Evolutionary conservation across 495 filamentous ascomycete genomes (phyloP).

Genomic region (Geopyxis carbonaria): DNA sequence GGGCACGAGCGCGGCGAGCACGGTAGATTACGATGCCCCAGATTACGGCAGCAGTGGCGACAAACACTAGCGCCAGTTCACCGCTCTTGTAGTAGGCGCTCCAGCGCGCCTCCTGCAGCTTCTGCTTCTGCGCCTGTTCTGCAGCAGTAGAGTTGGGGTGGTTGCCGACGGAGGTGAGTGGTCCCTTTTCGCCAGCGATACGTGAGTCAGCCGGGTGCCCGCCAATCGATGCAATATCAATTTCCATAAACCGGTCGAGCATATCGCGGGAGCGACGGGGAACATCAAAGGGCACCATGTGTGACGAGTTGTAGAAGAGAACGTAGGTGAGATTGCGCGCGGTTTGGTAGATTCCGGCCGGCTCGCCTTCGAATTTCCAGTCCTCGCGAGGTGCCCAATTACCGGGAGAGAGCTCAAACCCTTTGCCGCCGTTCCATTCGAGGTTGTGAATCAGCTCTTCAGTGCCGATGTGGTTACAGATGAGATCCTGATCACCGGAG

Average conservation of each 20-base stretch:
- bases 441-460: slow-evolving; percentile 82
- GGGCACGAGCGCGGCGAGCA: slow-evolving; percentile 41
- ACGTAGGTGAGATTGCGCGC: slow-evolving; percentile 93
- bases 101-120: slow-evolving; percentile 75
- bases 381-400: slow-evolving; percentile 79
- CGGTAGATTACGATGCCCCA: slow-evolving; percentile 85
- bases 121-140: slow-evolving; percentile 51
- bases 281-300: slow-evolving; percentile 95
- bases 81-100: slow-evolving; percentile 82
- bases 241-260: slow-evolving; percentile 88
- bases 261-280: slow-evolving; percentile 80
- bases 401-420: slow-evolving; percentile 78
- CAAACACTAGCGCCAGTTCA: slow-evolving; percentile 73
- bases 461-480: slow-evolving; percentile 94
- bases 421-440: slow-evolving; percentile 75
- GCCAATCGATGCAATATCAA: slow-evolving; percentile 84
- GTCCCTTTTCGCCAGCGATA: slow-evolving; percentile 66
- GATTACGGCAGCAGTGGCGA: slow-evolving; percentile 53
- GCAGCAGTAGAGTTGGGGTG: slow-evolving; percentile 55
- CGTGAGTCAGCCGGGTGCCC: slow-evolving; percentile 65
- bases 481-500: slow-evolving; percentile 82
- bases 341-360: slow-evolving; percentile 82
- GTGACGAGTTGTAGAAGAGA: slow-evolving; percentile 82
- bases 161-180: slow-evolving; percentile 71
- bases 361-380: slow-evolving; percentile 86